phyloP scores from a whole-genome alignment of 106 monocot species.

The Iris macrosiphon region DNA sequence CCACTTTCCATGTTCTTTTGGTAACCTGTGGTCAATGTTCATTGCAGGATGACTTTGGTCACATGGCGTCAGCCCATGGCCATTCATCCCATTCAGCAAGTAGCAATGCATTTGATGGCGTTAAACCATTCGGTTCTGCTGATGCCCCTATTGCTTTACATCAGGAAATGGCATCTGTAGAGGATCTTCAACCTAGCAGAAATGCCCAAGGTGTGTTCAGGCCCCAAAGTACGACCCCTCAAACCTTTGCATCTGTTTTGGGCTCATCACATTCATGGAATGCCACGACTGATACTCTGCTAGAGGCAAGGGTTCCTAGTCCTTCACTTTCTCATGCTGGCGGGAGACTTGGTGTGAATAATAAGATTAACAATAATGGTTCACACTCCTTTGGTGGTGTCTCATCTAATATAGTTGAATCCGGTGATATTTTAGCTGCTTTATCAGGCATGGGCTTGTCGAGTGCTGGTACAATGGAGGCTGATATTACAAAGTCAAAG shows the following conservation, averaged over 20 bases:
- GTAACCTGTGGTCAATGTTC: too few species aligned
- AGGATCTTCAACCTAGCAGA: conserved; percentile 20
- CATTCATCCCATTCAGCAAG: conserved; percentile 62
- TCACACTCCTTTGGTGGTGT: conserved; percentile 10
- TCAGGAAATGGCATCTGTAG: conserved; percentile 16
- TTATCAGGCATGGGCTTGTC: conserved; percentile 59
- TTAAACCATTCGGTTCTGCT: conserved; percentile 26
- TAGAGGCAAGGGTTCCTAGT: conserved; percentile 55
- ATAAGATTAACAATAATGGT: conserved; percentile 24
- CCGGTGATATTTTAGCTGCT: conserved; percentile 59
- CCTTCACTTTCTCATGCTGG: conserved; percentile 60
- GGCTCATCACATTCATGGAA: conserved; percentile 48
- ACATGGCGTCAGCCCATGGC: conserved; percentile 25
- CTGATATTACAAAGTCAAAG: conserved; percentile 15
- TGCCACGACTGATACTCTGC: conserved; percentile 55
- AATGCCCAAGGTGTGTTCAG: conserved; percentile 35
- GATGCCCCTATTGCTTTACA: conserved; percentile 10
- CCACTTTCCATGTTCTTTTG: too few species aligned
- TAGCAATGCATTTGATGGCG: conserved; percentile 37
- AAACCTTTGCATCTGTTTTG: conserved; percentile 62
- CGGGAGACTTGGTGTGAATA: conserved; percentile 18
- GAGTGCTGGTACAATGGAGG: conserved; percentile 14
- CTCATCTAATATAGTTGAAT: conserved; percentile 19
- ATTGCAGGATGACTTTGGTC: conserved; percentile 57
- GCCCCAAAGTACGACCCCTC: conserved; percentile 26